Percentiles rank a stretch among this genome's conserved stretches.
Evolutionary conservation across 352 stramenopile species (phyloP).

Genomic region (Stramenopiles sp.): DNA sequence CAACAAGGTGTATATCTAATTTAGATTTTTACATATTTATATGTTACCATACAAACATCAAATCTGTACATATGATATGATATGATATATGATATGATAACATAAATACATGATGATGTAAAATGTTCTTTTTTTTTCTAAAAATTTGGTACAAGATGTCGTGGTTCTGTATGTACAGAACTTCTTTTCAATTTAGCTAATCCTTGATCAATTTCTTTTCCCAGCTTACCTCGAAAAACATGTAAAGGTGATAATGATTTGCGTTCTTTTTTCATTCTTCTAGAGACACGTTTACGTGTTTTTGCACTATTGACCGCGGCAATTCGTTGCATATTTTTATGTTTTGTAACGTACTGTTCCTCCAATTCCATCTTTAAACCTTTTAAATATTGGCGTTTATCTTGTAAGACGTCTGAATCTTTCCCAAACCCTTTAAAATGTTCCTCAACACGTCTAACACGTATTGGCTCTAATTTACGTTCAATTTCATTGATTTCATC

Average conservation of each 20-base stretch:
- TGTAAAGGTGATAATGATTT: background rate
- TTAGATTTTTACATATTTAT: too few species aligned
- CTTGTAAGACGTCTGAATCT: background rate
- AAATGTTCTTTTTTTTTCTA: too few species aligned
- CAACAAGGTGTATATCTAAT: too few species aligned
- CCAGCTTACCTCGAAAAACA: background rate
- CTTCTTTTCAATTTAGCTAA: background rate
- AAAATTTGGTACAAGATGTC: background rate
- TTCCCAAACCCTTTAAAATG: background rate
- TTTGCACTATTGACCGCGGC: background rate
- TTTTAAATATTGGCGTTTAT: background rate
- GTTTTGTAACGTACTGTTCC: background rate
- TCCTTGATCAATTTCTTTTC: background rate
- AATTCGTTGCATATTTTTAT: background rate
- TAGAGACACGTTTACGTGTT: background rate
- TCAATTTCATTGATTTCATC: background rate
- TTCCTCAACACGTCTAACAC: background rate
- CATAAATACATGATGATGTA: too few species aligned
- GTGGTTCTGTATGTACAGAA: background rate
- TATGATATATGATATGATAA: too few species aligned
- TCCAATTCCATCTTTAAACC: background rate
- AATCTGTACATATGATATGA: too few species aligned
- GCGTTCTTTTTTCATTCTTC: background rate
- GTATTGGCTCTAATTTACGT: background rate
- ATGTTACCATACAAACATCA: too few species aligned